Percentiles rank a stretch among this genome's conserved stretches.
phyloP scores from a whole-genome alignment of 495 filamentous ascomycete species.

The Penicillium lividum region DNA sequence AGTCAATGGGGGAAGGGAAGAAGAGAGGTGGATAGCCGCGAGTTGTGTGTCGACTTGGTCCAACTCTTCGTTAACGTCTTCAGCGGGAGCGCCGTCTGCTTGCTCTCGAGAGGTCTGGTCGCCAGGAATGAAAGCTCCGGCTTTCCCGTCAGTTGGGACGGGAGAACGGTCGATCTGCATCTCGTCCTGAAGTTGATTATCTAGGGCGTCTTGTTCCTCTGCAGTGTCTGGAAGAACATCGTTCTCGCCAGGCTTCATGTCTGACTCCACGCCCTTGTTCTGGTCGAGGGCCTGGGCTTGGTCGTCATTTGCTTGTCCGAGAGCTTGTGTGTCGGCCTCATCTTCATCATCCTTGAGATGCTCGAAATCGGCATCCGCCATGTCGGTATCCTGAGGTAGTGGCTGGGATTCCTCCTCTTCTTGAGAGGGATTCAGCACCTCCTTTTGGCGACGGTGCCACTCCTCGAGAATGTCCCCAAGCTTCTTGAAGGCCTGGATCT shows the following conservation, averaged over 20 bases:
- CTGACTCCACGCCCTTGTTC: constrained; percentile 77
- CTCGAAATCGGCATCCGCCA: constrained; percentile 77
- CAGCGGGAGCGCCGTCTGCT: constrained; percentile 36
- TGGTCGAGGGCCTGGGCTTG: constrained; percentile 81
- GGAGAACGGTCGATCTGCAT: constrained; percentile 45
- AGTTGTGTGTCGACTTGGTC: constrained; percentile 73
- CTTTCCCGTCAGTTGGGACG: constrained; percentile 41
- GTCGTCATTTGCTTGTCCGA: constrained; percentile 85
- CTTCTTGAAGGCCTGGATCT: constrained; percentile 75
- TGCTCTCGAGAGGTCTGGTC: constrained; percentile 36
- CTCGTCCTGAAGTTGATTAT: constrained; percentile 50
- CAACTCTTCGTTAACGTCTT: constrained; percentile 59
- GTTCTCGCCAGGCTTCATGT: constrained; percentile 55
- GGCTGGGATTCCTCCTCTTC: constrained; percentile 57
- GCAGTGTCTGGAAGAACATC: constrained; percentile 59
- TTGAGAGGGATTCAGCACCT: constrained; percentile 71
- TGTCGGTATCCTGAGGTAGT: constrained; percentile 60
- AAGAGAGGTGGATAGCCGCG: constrained; percentile 67
- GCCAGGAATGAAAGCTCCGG: constrained; percentile 45
- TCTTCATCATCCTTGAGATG: constrained; percentile 83
- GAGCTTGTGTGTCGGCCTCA: constrained; percentile 80
- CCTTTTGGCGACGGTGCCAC: constrained; percentile 81
- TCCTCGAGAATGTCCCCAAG: constrained; percentile 90
- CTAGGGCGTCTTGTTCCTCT: constrained; percentile 53
- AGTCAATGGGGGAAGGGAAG: constrained; percentile 39